phyloP scores from a whole-genome alignment of 2,329 filamentous ascomycete genomes.

The Fusarium sp. region DNA sequence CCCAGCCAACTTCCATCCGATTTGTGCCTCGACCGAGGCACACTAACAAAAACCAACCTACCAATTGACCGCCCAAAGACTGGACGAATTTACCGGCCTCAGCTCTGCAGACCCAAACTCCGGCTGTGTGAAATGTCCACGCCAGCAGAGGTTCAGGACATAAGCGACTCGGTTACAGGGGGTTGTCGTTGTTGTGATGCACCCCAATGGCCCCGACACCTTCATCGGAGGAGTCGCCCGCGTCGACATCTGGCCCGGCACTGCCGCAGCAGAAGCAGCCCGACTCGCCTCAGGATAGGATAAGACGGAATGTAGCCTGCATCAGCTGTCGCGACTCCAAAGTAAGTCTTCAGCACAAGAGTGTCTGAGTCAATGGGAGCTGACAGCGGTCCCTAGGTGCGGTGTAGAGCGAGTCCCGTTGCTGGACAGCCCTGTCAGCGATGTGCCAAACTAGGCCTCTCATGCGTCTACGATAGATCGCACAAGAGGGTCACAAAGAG shows the following conservation, averaged over 20 bases:
- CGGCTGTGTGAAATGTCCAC: constrained; percentile 6
- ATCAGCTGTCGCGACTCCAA: constrained; percentile 54
- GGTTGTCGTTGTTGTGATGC: constrained; percentile 33
- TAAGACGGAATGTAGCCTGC: constrained; percentile 52
- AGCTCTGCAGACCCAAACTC: background rate
- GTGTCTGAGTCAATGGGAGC: background rate
- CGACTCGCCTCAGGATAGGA: constrained; percentile 39
- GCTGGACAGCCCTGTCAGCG: constrained; percentile 56
- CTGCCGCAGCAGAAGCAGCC: constrained; percentile 25
- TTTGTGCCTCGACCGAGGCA: constrained; percentile 1
- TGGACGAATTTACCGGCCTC: background rate
- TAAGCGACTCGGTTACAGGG: constrained; percentile 2
- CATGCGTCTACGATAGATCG: constrained; percentile 58
- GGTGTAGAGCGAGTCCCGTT: constrained; percentile 54
- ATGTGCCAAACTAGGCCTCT: constrained; percentile 55
- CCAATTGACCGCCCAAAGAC: background rate
- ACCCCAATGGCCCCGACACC: constrained; percentile 45
- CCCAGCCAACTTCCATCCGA: background rate
- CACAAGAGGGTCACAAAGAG: constrained; percentile 59
- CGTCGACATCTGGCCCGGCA: constrained; percentile 36
- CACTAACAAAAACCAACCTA: background rate
- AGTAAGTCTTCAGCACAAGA: constrained; percentile 40
- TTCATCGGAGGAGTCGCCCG: constrained; percentile 43
- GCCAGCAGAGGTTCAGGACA: constrained; percentile 1
- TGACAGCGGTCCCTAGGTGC: constrained; percentile 49